Evolutionary conservation across 2,329 filamentous ascomycete species (phyloP), one percentile per base, ranked within the genome.

Genomic region (Talaromyces sp.): DNA sequence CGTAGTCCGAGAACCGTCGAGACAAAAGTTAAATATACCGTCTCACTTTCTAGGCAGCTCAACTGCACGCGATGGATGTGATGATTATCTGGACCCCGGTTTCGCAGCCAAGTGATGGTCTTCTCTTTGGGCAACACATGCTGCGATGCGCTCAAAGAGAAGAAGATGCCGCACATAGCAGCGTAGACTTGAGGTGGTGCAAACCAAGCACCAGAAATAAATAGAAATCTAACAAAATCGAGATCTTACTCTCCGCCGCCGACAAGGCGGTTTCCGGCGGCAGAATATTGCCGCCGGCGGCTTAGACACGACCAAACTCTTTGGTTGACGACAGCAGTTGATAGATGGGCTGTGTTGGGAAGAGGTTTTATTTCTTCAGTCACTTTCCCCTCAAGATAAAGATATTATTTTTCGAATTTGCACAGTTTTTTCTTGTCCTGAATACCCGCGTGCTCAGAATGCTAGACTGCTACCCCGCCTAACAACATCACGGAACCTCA

Each of bases 1-100:
- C 95, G 86, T n/a, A 99, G 80, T 4, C 92, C 87, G n/a, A 98
- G 84, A 0, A 99, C 93, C 0, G 92, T 96, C 7, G 93, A 95
- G 13, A 86, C 84, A 69, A 96, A 89, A 17, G 80, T 82, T 63
- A 93, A 67, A 65, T 78, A 77, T 62, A 81, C 68, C 29, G 70
- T 70, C 21, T 66, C 49, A n/a, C 62, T 55, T 21, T 54, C 29
- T 38, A 27, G 6, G 19, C 13, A 41, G 2, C 65, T 38, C 17
- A 70, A n/a, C 59, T 68, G 63, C 32, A 72, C 62, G 17, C 67
- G 67, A 56, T 75, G 71, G 19, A 67, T 68, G 60, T 71, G 66
- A 59, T 73, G 71, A 64, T 75, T 76, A 67, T 81, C 78, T 11
- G 79, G 79, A 4, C 79, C 79, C 65, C 79, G 74, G 38, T 72